A percentile compares a stretch with the other conserved stretches of the same genome.
These are phyloP conservation scores for Periconia digitata DNA, from an alignment of 2,329 filamentous ascomycete species.

Conservation along the genomic window DNA sequence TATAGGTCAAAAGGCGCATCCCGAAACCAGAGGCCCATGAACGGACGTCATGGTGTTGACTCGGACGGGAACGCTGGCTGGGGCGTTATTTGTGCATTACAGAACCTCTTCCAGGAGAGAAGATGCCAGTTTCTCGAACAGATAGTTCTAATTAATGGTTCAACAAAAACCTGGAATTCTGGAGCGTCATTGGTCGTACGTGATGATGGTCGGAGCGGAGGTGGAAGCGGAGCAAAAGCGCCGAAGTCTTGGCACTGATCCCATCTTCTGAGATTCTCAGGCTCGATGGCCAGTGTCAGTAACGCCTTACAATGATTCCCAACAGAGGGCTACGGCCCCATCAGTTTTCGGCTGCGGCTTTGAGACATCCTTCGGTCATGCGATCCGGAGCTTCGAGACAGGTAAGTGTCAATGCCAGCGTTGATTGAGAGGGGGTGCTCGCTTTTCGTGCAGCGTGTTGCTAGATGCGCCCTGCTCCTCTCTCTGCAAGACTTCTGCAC, in stretches of 20 bases:
- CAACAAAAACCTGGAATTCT: no score
- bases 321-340: slow-evolving; percentile 50
- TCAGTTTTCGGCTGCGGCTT: slow-evolving; percentile 24
- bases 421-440: neutral
- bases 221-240: no score
- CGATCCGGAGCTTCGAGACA: slow-evolving; percentile 32
- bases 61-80: neutral
- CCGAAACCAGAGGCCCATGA: neutral
- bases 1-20: neutral
- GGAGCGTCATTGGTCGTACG: no score
- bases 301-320: slow-evolving; percentile 48
- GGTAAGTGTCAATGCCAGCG: slow-evolving; percentile 27
- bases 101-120: neutral
- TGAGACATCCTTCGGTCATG: slow-evolving; percentile 22
- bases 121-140: neutral
- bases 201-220: no score
- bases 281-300: slow-evolving; percentile 16
- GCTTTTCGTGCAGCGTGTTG: slow-evolving; percentile 1
- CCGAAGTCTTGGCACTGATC: slow-evolving; percentile 21
- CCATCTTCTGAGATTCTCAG: slow-evolving; percentile 18
- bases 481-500: neutral
- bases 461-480: neutral
- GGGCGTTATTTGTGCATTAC: neutral
- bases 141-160: neutral
- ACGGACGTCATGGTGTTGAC: neutral